A percentile compares a stretch with the other conserved stretches of the same genome.
Conservation (phyloP, 225 moss, liverwort and hornwort genomes). For the Straminergon stramineum region DNA sequence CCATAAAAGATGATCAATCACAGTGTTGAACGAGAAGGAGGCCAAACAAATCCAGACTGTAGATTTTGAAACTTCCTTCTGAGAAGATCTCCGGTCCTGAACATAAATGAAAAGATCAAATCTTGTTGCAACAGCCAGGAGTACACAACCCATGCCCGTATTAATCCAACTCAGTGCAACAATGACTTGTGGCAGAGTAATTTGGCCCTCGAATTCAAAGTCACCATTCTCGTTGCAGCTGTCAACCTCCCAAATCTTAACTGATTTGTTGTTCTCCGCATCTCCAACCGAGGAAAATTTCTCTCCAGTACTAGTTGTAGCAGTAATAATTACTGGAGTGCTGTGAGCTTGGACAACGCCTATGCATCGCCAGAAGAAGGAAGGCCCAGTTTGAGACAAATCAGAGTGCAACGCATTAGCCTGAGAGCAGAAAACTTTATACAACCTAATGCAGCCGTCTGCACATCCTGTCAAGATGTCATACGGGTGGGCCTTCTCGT, state of each 20-base stretch:
- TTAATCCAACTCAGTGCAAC: constrained; percentile 77
- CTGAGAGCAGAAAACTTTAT: constrained; percentile 39
- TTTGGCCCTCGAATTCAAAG: constrained; percentile 65
- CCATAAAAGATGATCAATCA: constrained; percentile 51
- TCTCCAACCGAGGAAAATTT: constrained; percentile 58
- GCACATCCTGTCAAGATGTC: constrained; percentile 73
- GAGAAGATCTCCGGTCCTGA: constrained; percentile 35
- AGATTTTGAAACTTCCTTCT: constrained; percentile 13
- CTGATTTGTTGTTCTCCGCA: constrained; percentile 19
- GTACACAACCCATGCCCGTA: constrained; percentile 58
- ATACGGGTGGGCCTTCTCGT: constrained; percentile 32
- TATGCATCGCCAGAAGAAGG: constrained; percentile 50
- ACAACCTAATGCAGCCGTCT: constrained; percentile 72
- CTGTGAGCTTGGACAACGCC: constrained; percentile 52
- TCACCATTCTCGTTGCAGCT: constrained; percentile 53
- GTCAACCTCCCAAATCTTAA: constrained; percentile 87
- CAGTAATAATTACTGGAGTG: constrained; percentile 49
- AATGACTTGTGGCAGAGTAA: constrained; percentile 37
- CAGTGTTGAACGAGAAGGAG: constrained; percentile 40
- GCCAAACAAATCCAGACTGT: constrained; percentile 63
- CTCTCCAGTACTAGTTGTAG: constrained; percentile 47
- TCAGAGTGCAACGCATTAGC: background rate
- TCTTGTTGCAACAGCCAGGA: constrained; percentile 68
- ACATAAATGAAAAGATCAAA: constrained; percentile 51
- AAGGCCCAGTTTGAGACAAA: constrained; percentile 9